Percentiles rank a stretch among this genome's conserved stretches.
Evolutionary conservation across 164 flowering plant species (phyloP).

Genomic region (Tetrastigma voinierianum): DNA sequence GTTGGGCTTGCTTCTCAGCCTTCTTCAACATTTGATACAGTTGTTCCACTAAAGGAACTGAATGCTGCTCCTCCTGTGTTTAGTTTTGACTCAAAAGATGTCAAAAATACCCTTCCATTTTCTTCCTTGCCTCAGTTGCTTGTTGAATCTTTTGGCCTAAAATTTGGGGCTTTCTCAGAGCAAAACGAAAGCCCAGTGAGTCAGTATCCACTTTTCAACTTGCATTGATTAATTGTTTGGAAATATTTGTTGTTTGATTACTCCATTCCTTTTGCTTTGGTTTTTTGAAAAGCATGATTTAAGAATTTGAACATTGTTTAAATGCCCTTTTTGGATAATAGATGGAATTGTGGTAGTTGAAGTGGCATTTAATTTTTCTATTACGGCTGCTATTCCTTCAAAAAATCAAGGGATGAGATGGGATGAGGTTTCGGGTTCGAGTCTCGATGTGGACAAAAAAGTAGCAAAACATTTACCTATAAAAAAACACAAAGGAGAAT

Average conservation of each 20-base stretch:
- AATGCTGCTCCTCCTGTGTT: slow-evolving; percentile 26
- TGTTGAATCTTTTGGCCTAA: slow-evolving; percentile 16
- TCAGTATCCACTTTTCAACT: slow-evolving; percentile 10
- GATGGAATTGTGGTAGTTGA: too few relatives aligned
- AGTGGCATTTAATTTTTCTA: too few relatives aligned
- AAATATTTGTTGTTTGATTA: not conserved
- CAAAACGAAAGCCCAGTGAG: slow-evolving; percentile 34
- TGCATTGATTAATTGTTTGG: not conserved
- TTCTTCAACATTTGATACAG: too few relatives aligned
- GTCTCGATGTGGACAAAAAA: too few relatives aligned
- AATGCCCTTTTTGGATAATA: too few relatives aligned
- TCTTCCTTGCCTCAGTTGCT: slow-evolving; percentile 11
- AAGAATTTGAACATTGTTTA: too few relatives aligned
- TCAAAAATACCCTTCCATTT: slow-evolving; percentile 14
- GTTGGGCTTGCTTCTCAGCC: slow-evolving; percentile 14
- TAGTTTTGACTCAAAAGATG: slow-evolving; percentile 23
- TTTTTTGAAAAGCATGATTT: too few relatives aligned
- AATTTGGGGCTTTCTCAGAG: slow-evolving; percentile 15
- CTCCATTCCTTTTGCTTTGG: not conserved
- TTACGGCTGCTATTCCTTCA: too few relatives aligned
- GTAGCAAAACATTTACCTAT: too few relatives aligned
- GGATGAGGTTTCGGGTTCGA: too few relatives aligned
- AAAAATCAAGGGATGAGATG: too few relatives aligned
- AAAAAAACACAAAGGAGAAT: too few relatives aligned
- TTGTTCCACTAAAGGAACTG: slow-evolving; percentile 25